A percentile compares a stretch with the other conserved stretches of the same genome.
Evolutionary conservation across 2,329 filamentous ascomycete species (phyloP).

Genomic region (Akanthomyces muscarius): DNA sequence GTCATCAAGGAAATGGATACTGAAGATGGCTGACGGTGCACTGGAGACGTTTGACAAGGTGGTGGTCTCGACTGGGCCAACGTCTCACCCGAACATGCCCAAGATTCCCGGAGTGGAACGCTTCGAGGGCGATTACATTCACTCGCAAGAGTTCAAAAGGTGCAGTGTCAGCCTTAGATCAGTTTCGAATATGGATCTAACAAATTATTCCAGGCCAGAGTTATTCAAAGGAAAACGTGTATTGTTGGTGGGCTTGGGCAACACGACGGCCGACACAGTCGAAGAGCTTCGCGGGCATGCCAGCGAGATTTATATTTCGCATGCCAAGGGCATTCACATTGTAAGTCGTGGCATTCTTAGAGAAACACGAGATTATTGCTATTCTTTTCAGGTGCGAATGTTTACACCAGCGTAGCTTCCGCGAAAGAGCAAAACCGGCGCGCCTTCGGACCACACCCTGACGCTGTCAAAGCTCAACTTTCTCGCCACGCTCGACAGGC

Average conservation of each 20-base stretch:
- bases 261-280: slow-evolving; percentile 31
- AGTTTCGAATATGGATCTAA: neutral
- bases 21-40: slow-evolving; percentile 25
- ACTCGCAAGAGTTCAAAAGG: slow-evolving; percentile 35
- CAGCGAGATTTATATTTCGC: slow-evolving; percentile 39
- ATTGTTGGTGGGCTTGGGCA: slow-evolving; percentile 40
- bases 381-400: slow-evolving; percentile 19
- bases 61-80: slow-evolving; percentile 33
- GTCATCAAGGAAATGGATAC: slow-evolving; percentile 24
- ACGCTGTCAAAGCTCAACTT: slow-evolving; percentile 32
- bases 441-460: slow-evolving; percentile 31
- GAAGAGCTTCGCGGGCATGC: slow-evolving; percentile 32
- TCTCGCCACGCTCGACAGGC: slow-evolving; percentile 27
- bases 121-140: slow-evolving; percentile 37
- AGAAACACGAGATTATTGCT: too few relatives aligned
- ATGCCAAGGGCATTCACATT: slow-evolving; percentile 33
- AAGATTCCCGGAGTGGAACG: slow-evolving; percentile 31
- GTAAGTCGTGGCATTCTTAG: slow-evolving; percentile 19
- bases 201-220: slow-evolving; percentile 21
- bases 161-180: slow-evolving; percentile 6
- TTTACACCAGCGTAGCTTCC: slow-evolving; percentile 23
- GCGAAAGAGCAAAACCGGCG: slow-evolving; percentile 29
- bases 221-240: slow-evolving; percentile 39
- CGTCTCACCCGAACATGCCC: slow-evolving; percentile 33
- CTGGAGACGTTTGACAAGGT: slow-evolving; percentile 35